These are phyloP conservation scores for Globisporangium orthogonon DNA, from an alignment of 352 stramenopile species.

Conservation along the genomic window DNA sequence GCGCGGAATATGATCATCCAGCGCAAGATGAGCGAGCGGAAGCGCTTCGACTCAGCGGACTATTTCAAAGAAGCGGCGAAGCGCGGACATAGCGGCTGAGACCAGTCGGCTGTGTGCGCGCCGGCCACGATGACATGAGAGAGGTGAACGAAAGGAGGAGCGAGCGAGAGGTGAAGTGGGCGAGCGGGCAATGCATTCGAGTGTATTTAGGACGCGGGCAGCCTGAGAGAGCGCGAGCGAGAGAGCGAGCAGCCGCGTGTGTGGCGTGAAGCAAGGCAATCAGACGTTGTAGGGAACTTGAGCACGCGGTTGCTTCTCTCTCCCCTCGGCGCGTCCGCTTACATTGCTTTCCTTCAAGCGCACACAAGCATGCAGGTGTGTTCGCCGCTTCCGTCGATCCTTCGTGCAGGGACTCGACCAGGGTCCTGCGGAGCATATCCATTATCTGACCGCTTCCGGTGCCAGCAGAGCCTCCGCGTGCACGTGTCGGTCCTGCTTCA, in stretches of 20 bases:
- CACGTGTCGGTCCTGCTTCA: too few relatives aligned
- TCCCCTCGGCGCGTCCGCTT: too few relatives aligned
- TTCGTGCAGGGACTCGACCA: too few relatives aligned
- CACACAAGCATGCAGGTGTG: too few relatives aligned
- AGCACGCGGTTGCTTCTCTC: too few relatives aligned
- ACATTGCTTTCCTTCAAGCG: too few relatives aligned
- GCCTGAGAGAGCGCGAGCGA: too few relatives aligned
- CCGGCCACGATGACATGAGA: background rate
- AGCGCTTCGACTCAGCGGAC: constrained; percentile 75
- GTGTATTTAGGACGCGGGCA: constrained; percentile 3
- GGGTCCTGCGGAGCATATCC: too few relatives aligned
- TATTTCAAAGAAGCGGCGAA: constrained; percentile 54
- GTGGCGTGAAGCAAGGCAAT: background rate
- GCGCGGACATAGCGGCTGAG: background rate
- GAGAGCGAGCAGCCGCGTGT: background rate
- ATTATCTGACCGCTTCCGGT: too few relatives aligned
- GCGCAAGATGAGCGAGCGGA: constrained; percentile 58
- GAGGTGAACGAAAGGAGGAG: background rate
- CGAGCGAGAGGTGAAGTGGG: background rate
- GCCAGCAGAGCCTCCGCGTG: too few relatives aligned
- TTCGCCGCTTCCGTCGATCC: too few relatives aligned
- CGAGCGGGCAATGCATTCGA: constrained; percentile 1
- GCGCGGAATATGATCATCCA: constrained; percentile 61
- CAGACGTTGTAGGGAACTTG: background rate
- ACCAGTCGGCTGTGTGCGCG: background rate